A percentile compares a stretch with the other conserved stretches of the same genome.
phyloP scores from a whole-genome alignment of 1,139 yeast species.

The Saccharomyces hybrid region DNA sequence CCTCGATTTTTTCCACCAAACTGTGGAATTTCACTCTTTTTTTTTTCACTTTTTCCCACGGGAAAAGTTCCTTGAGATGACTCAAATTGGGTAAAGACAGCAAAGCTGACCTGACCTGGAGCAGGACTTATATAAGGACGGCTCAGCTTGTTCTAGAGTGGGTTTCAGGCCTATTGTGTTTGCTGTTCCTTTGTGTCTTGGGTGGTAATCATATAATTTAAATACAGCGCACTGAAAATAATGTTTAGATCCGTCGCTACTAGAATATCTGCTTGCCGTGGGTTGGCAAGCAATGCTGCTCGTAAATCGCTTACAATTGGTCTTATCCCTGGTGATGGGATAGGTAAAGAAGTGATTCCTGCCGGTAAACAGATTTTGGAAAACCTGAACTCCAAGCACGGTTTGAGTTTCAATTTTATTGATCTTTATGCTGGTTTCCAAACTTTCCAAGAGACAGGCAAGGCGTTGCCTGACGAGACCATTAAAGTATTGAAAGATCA shows the following conservation, averaged over 20 bases:
- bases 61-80: not conserved
- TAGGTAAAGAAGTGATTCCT: conserved; percentile 28
- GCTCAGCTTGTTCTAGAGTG: not conserved
- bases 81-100: not conserved
- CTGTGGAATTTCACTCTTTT: no score
- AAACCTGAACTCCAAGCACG: conserved; percentile 66
- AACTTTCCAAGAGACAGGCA: conserved; percentile 84
- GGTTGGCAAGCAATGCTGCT: conserved; percentile 16
- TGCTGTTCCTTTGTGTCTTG: not conserved
- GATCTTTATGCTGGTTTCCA: conserved; percentile 92
- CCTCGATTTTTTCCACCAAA: not conserved
- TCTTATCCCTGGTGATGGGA: conserved; percentile 39
- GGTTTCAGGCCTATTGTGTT: not conserved
- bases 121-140: not conserved
- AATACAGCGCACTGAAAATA: not conserved
- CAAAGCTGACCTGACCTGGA: not conserved
- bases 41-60: not conserved
- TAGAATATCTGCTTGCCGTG: conserved; percentile 21
- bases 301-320: conserved; percentile 35
- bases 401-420: conserved; percentile 75
- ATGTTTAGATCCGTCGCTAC: conserved; percentile 25
- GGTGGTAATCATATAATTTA: not conserved
- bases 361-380: conserved; percentile 83
- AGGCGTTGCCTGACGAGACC: conserved; percentile 90
- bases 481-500: conserved; percentile 68